Percentiles rank a stretch among this genome's conserved stretches.
These are phyloP conservation scores for Ceriops decandra DNA, from an alignment of 345 rosid genomes.

Conservation along the genomic window DNA sequence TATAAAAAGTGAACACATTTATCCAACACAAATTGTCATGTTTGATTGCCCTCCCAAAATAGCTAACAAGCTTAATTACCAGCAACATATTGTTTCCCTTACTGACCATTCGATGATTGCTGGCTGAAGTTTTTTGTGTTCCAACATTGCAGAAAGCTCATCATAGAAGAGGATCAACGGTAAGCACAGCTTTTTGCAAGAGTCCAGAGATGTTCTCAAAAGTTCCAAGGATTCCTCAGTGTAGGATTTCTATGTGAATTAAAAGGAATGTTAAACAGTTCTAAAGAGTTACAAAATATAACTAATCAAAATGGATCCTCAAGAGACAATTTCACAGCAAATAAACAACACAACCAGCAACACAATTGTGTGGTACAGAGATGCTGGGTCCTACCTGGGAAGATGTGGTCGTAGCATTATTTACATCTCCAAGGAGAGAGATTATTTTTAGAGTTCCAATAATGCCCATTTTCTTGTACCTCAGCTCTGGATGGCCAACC, in stretches of 20 bases:
- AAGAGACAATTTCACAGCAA: not conserved
- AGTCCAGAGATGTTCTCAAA: constrained; percentile 58
- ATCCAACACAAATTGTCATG: not conserved
- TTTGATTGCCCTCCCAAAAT: constrained; percentile 12
- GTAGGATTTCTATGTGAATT: constrained; percentile 48
- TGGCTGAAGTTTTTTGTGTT: constrained; percentile 54
- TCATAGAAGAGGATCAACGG: constrained; percentile 64
- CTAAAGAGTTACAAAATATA: not conserved
- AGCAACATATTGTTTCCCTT: constrained; percentile 10
- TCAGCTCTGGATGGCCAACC: constrained; percentile 71
- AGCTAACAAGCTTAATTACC: constrained; percentile 16
- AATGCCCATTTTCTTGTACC: constrained; percentile 83
- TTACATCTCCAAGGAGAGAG: constrained; percentile 57
- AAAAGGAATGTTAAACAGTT: constrained; percentile 14
- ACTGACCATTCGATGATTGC: constrained; percentile 71
- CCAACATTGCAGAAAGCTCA: constrained; percentile 56
- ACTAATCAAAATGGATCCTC: not conserved
- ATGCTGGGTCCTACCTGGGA: constrained; percentile 43
- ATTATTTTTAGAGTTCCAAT: constrained; percentile 71
- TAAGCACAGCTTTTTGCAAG: constrained; percentile 58
- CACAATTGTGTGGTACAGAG: not conserved
- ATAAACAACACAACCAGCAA: constrained; percentile 3
- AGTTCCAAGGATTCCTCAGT: constrained; percentile 75
- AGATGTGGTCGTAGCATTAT: constrained; percentile 33
- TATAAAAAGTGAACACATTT: constrained; percentile 27